Base-by-base conservation (phyloP, 352 stramenopile genomes). In the Phytophthora colocasiae region DNA sequence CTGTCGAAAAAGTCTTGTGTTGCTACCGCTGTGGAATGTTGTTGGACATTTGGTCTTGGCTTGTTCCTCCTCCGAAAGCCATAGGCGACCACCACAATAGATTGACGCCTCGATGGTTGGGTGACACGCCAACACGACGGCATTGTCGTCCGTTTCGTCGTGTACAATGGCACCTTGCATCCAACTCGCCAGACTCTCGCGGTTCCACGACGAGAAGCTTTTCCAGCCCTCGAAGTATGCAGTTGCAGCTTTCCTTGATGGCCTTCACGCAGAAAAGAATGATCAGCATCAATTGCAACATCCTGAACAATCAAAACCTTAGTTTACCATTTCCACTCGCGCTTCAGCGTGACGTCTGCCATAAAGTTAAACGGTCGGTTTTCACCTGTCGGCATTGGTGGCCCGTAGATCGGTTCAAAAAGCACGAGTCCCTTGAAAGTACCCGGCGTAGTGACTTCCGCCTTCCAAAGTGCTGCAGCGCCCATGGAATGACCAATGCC, bases 401-500 rank as follows among this genome's bases (percentile, higher is more conserved):
- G 63, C 3, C 64, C 64, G 58, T 83, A 79, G 12, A 76, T 74
- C 24, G 79, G 77, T 49, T 88, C 79, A 46, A 88, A 88, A 22
- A 85, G 50, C 26, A 84, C 57, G 1, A 87, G 60, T 0, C 63
- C 71, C 26, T 81, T 64, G 36, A 87, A 87, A 31, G 73, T 83
- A 8, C 75, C 78, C 0, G 78, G 73, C 27, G 53, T 69, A 9
- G 12, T 52, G 24, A 66, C 47, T 49, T 85, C 76, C 12, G 57
- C 45, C 7, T 47, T 52, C 75, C 70, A 85, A 17, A 83, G 50
- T 4, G 66, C 62, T 6, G 66, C 62, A 0, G 69, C 75, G 4
- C 75, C 78, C 64, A 87, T 73, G 1, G 78, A 87, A 15, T 87
- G 78, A 31, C 78, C 78, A 34, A 90, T 78, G 1, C 81, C 81